A percentile compares a stretch with the other conserved stretches of the same genome.
Evolutionary conservation across 371 early-diverging fungal genomes (phyloP).

Genomic region (Mucor irregularis): DNA sequence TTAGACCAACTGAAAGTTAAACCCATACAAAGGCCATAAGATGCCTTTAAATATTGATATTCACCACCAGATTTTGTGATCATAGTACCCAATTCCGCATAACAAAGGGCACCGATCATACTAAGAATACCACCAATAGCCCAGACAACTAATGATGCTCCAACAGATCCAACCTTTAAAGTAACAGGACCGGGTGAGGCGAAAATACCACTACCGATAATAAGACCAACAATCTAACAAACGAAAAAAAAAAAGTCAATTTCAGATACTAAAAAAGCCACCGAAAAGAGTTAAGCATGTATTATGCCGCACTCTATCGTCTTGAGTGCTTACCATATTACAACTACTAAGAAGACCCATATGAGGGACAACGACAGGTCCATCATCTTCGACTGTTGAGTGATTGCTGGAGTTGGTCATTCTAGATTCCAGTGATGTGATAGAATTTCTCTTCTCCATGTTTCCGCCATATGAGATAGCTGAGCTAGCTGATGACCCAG

Average conservation of each 20-base stretch:
- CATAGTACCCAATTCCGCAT: slow-evolving; percentile 68
- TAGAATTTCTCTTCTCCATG: slow-evolving; percentile 19
- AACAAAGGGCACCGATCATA: slow-evolving; percentile 58
- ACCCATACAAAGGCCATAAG: slow-evolving; percentile 34
- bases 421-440: slow-evolving; percentile 25
- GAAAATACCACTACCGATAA: slow-evolving; percentile 66
- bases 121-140: slow-evolving; percentile 52
- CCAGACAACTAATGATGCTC: slow-evolving; percentile 55
- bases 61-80: slow-evolving; percentile 56
- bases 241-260: background rate
- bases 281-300: background rate
- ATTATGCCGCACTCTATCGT: background rate
- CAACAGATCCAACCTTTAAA: slow-evolving; percentile 46
- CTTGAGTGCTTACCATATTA: slow-evolving; percentile 39
- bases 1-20: slow-evolving; percentile 37
- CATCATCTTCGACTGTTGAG: background rate
- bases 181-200: slow-evolving; percentile 61
- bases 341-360: slow-evolving; percentile 39
- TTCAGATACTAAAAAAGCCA: background rate
- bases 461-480: slow-evolving; percentile 6
- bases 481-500: slow-evolving; percentile 2
- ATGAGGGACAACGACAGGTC: slow-evolving; percentile 24
- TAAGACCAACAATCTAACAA: slow-evolving; percentile 51
- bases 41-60: slow-evolving; percentile 42
- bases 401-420: background rate